These are phyloP conservation scores for Aspergillus transmontanensis DNA, from an alignment of 2,329 filamentous ascomycete genomes.

Conservation along the genomic window DNA sequence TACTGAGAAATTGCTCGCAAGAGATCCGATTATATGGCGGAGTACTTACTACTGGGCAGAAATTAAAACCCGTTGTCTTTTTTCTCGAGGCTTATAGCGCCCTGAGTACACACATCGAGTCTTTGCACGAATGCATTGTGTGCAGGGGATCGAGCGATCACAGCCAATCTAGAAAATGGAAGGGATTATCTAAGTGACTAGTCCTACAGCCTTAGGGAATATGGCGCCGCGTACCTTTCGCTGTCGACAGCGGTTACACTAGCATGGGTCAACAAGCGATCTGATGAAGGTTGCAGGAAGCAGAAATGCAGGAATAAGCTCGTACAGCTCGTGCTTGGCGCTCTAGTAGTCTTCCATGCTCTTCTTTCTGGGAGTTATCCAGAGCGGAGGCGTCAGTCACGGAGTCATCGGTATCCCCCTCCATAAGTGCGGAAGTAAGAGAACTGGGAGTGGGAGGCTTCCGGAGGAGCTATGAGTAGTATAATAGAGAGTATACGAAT, in stretches of 20 bases:
- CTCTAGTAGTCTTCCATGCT: neutral
- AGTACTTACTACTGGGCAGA: slow-evolving; percentile 17
- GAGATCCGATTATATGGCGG: neutral
- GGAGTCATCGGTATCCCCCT: neutral
- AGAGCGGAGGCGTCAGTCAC: neutral
- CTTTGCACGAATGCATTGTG: slow-evolving; percentile 10
- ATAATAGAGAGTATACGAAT: neutral
- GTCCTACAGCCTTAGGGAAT: neutral
- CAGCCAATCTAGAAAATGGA: slow-evolving; percentile 3
- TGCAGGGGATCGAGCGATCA: slow-evolving; percentile 14
- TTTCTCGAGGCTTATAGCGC: slow-evolving; percentile 7
- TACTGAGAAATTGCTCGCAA: neutral
- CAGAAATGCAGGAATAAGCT: neutral
- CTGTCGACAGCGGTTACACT: slow-evolving; percentile 17
- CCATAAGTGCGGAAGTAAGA: neutral
- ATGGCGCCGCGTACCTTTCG: slow-evolving; percentile 7
- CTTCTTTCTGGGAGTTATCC: neutral
- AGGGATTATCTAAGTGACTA: neutral
- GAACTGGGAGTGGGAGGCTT: neutral
- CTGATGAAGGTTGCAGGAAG: neutral
- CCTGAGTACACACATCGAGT: slow-evolving; percentile 11
- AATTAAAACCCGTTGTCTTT: slow-evolving; percentile 16
- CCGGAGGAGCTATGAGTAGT: neutral
- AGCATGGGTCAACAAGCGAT: neutral
- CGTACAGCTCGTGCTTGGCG: neutral